Evolutionary conservation across 2,329 filamentous ascomycete species (phyloP), one percentile per base, ranked within the genome.

Genomic region (Hymenotorrendiella dingleyae): DNA sequence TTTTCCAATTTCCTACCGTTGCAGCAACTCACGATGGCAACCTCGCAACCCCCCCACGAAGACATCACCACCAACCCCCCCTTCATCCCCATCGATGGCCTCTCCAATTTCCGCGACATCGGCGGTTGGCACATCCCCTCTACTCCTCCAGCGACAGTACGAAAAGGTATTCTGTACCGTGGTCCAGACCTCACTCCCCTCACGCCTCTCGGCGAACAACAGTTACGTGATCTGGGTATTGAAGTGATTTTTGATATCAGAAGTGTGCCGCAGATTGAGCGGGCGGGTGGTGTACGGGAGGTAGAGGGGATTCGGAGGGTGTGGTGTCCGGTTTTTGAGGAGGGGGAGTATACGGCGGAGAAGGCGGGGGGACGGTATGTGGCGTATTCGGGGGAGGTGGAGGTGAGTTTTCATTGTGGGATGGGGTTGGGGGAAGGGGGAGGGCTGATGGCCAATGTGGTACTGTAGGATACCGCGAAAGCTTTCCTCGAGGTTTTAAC

Each of bases 211-310:
- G 80, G 80, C 16, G 61, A 75, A 6, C 57, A 63, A 8, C 67
- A 66, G 43, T 66, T 86, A 39, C 67, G 66, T 22, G 52, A 61
- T 2, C 66, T 86, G 41, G 71, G 73, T 14, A 73, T 90, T 50
- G 70, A 65, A 16, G 68, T 71, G 43, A 72, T 86, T 42, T 88
- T 80, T 58, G 84, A 88, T 64, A 67, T 88, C 5, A 73, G 84
- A 36, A 82, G 76, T 26, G 62, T 64, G n/a, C 66, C 68, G 4
- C 81, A 86, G 64, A 74, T 85, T 36, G 63, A 71, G 39, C 60
- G 64, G 54, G 54, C 66, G 53, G 49, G 57, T 20, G 64, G 67
- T 4, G 62, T 69, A 3, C 59, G 65, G 20, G 65, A 69, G 32
- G 68, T 69, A 57, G 67, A 71, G 2, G 70, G 71, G 9, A 69